These are phyloP conservation scores for Rosa multiflora DNA, from an alignment of 306 rosid species.

Conservation along the genomic window DNA sequence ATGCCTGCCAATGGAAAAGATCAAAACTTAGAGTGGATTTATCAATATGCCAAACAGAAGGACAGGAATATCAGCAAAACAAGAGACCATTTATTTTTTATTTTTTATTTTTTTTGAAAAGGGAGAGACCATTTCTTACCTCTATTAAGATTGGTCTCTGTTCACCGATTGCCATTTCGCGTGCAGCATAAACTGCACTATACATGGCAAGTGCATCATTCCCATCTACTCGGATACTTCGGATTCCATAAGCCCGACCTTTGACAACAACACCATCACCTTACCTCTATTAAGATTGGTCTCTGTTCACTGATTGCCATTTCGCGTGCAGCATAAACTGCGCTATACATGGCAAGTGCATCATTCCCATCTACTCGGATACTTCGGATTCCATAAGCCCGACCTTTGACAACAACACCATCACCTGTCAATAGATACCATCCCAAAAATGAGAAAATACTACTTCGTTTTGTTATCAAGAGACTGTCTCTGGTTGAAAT, in stretches of 20 bases:
- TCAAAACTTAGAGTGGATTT: neutral
- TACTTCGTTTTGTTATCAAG: slow-evolving; percentile 8
- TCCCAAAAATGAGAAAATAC: neutral
- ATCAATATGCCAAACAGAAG: neutral
- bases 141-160: slow-evolving; percentile 80
- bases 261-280: slow-evolving; percentile 89
- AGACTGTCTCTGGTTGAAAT: slow-evolving; percentile 9
- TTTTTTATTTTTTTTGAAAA: too few species aligned
- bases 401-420: slow-evolving; percentile 81
- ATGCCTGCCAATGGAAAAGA: slow-evolving; percentile 51
- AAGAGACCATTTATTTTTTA: slow-evolving; percentile 3
- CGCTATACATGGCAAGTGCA: slow-evolving; percentile 72
- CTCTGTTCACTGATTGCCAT: slow-evolving; percentile 74
- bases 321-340: slow-evolving; percentile 75
- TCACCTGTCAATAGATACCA: slow-evolving; percentile 59
- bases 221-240: slow-evolving; percentile 93
- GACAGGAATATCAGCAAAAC: slow-evolving; percentile 3
- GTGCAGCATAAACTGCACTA: slow-evolving; percentile 73
- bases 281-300: slow-evolving; percentile 90
- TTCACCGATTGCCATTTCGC: slow-evolving; percentile 74
- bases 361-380: slow-evolving; percentile 97
- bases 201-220: slow-evolving; percentile 86
- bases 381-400: slow-evolving; percentile 78
- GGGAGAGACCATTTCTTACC: slow-evolving; percentile 36
- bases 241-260: slow-evolving; percentile 82